A percentile compares a stretch with the other conserved stretches of the same genome.
Evolutionary conservation across 805 yeast species (phyloP).

Genomic region (Candida xyloterini): DNA sequence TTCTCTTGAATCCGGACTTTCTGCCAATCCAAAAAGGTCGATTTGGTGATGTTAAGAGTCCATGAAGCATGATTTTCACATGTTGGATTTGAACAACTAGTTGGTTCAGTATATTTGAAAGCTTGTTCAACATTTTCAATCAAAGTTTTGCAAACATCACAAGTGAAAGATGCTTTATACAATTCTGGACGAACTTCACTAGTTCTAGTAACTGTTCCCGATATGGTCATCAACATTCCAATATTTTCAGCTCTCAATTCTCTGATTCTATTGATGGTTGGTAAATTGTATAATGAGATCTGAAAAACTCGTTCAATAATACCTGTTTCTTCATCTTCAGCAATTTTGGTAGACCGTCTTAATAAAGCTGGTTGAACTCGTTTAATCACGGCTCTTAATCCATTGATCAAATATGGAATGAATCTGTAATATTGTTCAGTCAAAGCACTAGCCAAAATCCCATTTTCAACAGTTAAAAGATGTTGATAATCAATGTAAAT

Average conservation of each 20-base stretch:
- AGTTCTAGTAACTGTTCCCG: slow-evolving; percentile 95
- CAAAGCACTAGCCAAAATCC: slow-evolving; percentile 85
- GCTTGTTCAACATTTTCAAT: slow-evolving; percentile 90
- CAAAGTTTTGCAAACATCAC: slow-evolving; percentile 82
- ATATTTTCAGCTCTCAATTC: slow-evolving; percentile 87
- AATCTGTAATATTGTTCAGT: slow-evolving; percentile 91
- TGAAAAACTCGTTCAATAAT: slow-evolving; percentile 76
- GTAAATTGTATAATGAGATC: slow-evolving; percentile 83
- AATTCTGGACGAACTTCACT: slow-evolving; percentile 96
- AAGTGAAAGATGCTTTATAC: slow-evolving; percentile 79
- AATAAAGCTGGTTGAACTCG: slow-evolving; percentile 72
- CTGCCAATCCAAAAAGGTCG: slow-evolving; percentile 95
- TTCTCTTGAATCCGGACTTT: slow-evolving; percentile 93
- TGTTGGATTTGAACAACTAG: slow-evolving; percentile 81
- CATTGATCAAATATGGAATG: slow-evolving; percentile 76
- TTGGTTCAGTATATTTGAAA: slow-evolving; percentile 92
- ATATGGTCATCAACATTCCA: slow-evolving; percentile 77
- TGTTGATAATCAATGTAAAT: slow-evolving; percentile 85
- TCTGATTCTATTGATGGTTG: slow-evolving; percentile 78
- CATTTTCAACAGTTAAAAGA: slow-evolving; percentile 69
- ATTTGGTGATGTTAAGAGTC: slow-evolving; percentile 79
- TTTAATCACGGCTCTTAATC: slow-evolving; percentile 69
- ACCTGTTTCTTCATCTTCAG: slow-evolving; percentile 39
- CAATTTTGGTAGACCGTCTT: slow-evolving; percentile 38
- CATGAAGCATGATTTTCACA: slow-evolving; percentile 86